Base-by-base conservation (phyloP, 1,139 yeast species). In the Candida gigantensis region DNA sequence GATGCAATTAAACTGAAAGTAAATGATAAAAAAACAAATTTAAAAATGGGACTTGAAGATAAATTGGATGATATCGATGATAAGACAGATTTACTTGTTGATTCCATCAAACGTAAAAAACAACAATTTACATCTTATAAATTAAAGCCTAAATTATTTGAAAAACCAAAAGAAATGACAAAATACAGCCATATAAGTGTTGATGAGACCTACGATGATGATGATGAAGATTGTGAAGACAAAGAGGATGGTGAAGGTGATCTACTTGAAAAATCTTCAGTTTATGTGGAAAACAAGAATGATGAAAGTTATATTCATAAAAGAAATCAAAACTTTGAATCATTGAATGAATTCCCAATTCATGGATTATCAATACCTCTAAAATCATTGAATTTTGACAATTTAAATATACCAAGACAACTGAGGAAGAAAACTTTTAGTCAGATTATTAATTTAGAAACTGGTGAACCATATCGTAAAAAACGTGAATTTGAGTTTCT, bases 401-500 rank as follows among this genome's bases (percentile, higher is more conserved):
- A 23, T 20, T 20, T 20, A n/a, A 9, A 6, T 5, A 23, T 7
- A 23, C 12, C 12, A 23, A 32, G 36, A 5, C 40, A 52, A 4
- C 69, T 70, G 16, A 47, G 70, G 38, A 43, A 39, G 7, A 53
- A 49, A 18, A 40, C 43, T 5, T 63, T 52, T 35, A 44, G 62
- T 12, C 71, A 65, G 40, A 50, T 58, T 1, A 32, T 45, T n/a
- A 43, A 43, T 30, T 10, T 36, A 14, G 32, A 41, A 9, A 30
- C 36, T 10, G 18, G 34, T 6, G 32, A 34, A 23, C 34, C 34
- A 7, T 31, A 12, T 19, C 13, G 17, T 10, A 23, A 11, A 23
- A 15, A 32, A 28, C 13, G 30, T 26, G 25, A 11, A 26, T 19
- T 25, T 24, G 23, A 28, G 14, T 18, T 21, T 27, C 20, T 31